These are phyloP conservation scores for Aureobasidium sp. DNA, from an alignment of 2,329 filamentous ascomycete genomes.

Conservation along the genomic window DNA sequence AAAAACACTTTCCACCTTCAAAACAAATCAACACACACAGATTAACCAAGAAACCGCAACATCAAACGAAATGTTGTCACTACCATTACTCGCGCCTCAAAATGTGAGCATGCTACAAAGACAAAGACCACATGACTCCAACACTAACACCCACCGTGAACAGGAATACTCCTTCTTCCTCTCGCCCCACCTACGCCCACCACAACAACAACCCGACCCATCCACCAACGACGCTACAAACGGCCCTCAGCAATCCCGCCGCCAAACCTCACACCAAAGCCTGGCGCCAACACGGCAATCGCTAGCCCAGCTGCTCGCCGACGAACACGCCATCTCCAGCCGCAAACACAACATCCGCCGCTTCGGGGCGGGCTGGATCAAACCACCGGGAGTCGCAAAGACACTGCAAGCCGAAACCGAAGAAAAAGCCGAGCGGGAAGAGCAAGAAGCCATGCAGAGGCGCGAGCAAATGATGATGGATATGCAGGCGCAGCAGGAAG, in stretches of 20 bases:
- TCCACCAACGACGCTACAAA: background rate
- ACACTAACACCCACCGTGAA: background rate
- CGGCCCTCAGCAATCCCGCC: conserved; percentile 11
- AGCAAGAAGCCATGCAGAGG: conserved; percentile 68
- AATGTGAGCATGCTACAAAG: conserved; percentile 45
- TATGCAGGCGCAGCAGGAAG: conserved; percentile 56
- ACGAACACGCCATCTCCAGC: conserved; percentile 69
- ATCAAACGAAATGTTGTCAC: conserved; percentile 31
- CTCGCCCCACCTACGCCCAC: conserved; percentile 13
- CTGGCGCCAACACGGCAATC: conserved; percentile 44
- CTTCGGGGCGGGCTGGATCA: conserved; percentile 85
- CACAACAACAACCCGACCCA: background rate
- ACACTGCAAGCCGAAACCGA: conserved; percentile 85
- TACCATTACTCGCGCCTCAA: conserved; percentile 62
- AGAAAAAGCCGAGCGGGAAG: conserved; percentile 80
- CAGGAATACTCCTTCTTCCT: conserved; percentile 19
- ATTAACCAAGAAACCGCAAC: background rate
- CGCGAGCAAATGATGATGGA: conserved; percentile 67
- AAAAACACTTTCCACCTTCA: conserved; percentile 7
- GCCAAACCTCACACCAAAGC: conserved; percentile 24
- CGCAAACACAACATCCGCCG: conserved; percentile 77
- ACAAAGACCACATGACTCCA: background rate
- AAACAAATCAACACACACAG: background rate
- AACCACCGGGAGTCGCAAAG: conserved; percentile 79
- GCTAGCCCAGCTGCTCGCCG: conserved; percentile 62